Evolutionary conservation across 202 grass and related monocot species (phyloP).

Genomic region (Brachypodium distachyon): DNA sequence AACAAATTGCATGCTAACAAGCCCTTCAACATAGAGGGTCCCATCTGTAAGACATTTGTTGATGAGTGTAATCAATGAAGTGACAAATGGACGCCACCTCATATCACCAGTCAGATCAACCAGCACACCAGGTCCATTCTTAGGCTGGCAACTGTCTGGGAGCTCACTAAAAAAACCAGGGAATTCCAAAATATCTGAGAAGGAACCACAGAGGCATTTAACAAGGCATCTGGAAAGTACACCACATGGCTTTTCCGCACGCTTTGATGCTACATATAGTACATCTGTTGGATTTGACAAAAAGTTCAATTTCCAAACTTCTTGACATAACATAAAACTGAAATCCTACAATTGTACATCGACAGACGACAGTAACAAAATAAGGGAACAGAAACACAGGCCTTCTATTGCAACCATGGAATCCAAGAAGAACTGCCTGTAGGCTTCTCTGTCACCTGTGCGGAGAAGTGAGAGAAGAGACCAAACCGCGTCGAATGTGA

Average conservation of each 20-base stretch:
- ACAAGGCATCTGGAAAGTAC: conserved; percentile 35
- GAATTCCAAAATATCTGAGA: conserved; percentile 43
- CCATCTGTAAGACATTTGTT: conserved; percentile 89
- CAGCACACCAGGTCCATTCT: conserved; percentile 58
- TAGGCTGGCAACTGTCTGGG: conserved; percentile 51
- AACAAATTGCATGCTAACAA: conserved; percentile 70
- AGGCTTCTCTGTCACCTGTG: conserved; percentile 71
- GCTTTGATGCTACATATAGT: conserved; percentile 45
- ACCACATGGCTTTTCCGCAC: conserved; percentile 23
- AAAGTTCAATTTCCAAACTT: conserved; percentile 12
- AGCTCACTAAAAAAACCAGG: conserved; percentile 68
- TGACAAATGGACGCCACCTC: conserved; percentile 67
- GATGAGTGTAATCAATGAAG: conserved; percentile 63
- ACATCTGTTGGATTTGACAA: conserved; percentile 52
- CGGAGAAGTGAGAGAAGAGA: conserved; percentile 83
- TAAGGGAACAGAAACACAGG: conserved; percentile 4
- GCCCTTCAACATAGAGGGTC: conserved; percentile 80
- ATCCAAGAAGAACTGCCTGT: conserved; percentile 86
- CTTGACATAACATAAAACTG: not conserved
- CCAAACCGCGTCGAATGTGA: conserved; percentile 63
- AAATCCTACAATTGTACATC: not conserved
- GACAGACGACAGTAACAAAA: not conserved
- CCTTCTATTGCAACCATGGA: conserved; percentile 65
- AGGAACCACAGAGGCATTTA: conserved; percentile 64
- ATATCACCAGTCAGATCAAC: conserved; percentile 57